These are phyloP conservation scores for Carallia brachiata DNA, from an alignment of 345 rosid species.

Conservation along the genomic window DNA sequence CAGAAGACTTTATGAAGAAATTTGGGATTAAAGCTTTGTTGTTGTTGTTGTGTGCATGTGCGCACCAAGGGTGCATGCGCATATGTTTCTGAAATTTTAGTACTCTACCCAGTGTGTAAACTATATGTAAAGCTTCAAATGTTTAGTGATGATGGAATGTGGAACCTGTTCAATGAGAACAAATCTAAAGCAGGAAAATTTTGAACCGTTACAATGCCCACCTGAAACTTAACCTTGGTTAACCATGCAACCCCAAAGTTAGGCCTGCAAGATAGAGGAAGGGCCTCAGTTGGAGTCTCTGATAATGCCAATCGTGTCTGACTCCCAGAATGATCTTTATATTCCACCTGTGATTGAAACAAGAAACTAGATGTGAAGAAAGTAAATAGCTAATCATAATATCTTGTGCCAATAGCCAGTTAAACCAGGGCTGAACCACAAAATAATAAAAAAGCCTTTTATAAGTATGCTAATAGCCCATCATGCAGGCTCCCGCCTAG, in stretches of 20 bases:
- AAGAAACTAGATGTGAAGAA: constrained; percentile 1
- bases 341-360: constrained; percentile 60
- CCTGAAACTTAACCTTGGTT: constrained; percentile 84
- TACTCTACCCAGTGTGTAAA: neutral
- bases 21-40: neutral
- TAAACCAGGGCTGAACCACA: too few species aligned
- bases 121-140: neutral
- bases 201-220: constrained; percentile 17
- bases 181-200: neutral
- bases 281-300: constrained; percentile 91
- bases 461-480: too few species aligned
- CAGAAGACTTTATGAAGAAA: neutral
- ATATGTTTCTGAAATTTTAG: neutral
- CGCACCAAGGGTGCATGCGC: too few species aligned
- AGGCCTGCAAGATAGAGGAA: constrained; percentile 85
- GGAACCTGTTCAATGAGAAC: neutral
- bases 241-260: constrained; percentile 70
- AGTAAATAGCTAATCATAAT: neutral
- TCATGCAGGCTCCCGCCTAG: too few species aligned
- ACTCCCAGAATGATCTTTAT: constrained; percentile 63
- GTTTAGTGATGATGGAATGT: neutral
- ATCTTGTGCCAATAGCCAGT: too few species aligned
- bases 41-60: neutral
- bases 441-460: too few species aligned
- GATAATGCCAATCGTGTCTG: constrained; percentile 57